A percentile compares a stretch with the other conserved stretches of the same genome.
Evolutionary conservation across 2,329 filamentous ascomycete species (phyloP).

Genomic region (Fusarium sp.): DNA sequence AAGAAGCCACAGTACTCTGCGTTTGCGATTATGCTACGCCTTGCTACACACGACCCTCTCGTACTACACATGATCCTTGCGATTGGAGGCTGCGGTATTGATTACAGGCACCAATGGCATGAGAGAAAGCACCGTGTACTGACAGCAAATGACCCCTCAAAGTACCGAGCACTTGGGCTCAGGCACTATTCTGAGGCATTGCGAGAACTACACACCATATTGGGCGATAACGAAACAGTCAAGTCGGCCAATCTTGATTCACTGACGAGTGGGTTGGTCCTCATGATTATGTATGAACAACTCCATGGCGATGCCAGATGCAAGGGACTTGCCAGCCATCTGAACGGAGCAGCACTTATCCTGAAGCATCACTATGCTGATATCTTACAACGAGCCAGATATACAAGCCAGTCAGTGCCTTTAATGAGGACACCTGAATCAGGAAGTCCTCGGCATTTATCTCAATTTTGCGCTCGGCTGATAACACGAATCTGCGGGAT

Average conservation of each 20-base stretch:
- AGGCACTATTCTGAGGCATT: neutral
- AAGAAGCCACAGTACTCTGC: neutral
- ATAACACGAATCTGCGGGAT: neutral
- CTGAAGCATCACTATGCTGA: neutral
- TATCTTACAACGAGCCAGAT: neutral
- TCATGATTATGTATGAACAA: neutral
- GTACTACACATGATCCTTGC: neutral
- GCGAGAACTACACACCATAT: neutral
- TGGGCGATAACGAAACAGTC: neutral
- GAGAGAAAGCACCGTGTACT: no score
- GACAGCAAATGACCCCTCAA: neutral
- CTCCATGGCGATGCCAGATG: neutral
- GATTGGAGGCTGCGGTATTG: neutral
- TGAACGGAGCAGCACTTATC: neutral
- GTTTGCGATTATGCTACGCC: neutral
- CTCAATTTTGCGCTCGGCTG: neutral
- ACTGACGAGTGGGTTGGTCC: neutral
- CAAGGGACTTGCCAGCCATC: neutral
- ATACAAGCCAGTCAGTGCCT: neutral
- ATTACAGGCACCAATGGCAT: neutral
- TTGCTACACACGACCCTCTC: neutral
- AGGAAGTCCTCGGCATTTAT: neutral
- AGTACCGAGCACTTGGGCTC: neutral
- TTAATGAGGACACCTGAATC: neutral
- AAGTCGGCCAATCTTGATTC: neutral